Evolutionary conservation across 176 grass and related monocot species (phyloP).

Genomic region (Carex parvula): DNA sequence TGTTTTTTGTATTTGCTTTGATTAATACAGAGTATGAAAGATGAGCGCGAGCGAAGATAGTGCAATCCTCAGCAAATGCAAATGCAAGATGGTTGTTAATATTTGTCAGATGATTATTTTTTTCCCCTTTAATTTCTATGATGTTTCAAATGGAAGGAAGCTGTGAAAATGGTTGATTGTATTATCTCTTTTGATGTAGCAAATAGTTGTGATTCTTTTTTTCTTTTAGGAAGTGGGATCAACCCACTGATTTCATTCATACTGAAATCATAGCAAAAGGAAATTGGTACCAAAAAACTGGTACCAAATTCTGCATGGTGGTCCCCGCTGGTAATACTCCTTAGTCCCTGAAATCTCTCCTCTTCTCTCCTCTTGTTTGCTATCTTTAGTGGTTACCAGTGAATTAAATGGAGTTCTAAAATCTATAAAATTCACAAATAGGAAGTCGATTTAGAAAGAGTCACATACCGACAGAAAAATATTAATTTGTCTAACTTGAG

Average conservation of each 20-base stretch:
- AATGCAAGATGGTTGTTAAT: not conserved
- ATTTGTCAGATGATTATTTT: constrained; percentile 7
- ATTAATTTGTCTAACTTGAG: too few relatives aligned
- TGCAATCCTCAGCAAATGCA: not conserved
- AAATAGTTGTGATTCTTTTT: not conserved
- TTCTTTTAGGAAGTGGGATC: not conserved
- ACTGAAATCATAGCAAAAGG: too few relatives aligned
- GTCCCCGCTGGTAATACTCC: constrained; percentile 40
- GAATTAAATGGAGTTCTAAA: not conserved
- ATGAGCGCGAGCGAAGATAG: not conserved
- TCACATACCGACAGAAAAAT: too few relatives aligned
- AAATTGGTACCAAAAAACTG: too few relatives aligned
- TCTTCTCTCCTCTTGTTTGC: not conserved
- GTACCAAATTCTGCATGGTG: constrained; percentile 24
- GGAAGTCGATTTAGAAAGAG: too few relatives aligned
- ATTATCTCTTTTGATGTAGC: not conserved
- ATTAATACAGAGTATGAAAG: constrained; percentile 8
- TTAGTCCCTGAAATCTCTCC: constrained; percentile 40
- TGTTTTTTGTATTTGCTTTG: not conserved
- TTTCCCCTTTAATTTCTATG: not conserved
- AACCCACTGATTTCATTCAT: too few relatives aligned
- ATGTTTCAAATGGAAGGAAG: not conserved
- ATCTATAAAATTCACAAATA: too few relatives aligned
- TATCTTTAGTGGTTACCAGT: not conserved
- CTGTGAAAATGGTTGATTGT: not conserved